Evolutionary conservation across 2,329 filamentous ascomycete species (phyloP).

Genomic region (Pseudogymnoascus sp.): DNA sequence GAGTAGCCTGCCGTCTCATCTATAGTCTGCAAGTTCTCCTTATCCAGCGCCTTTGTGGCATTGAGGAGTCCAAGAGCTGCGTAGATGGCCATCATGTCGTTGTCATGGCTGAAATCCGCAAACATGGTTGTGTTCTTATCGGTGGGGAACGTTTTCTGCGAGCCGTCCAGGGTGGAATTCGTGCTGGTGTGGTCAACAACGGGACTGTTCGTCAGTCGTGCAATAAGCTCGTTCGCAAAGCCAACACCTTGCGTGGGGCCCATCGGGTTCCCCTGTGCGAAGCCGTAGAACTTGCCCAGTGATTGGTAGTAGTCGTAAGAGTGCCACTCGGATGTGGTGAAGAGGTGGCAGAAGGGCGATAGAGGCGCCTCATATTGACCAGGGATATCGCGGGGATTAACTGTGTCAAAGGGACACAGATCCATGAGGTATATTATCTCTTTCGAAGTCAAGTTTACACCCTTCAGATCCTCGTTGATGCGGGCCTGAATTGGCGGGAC

Average conservation of each 20-base stretch:
- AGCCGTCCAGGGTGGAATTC: constrained; percentile 66
- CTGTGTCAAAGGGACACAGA: constrained; percentile 75
- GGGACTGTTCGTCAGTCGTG: constrained; percentile 60
- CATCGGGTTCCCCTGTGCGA: constrained; percentile 65
- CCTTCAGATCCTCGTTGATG: constrained; percentile 59
- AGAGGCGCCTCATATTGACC: constrained; percentile 47
- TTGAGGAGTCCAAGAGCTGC: constrained; percentile 74
- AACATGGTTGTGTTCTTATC: constrained; percentile 52
- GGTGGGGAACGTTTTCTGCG: constrained; percentile 64
- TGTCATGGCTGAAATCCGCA: constrained; percentile 89
- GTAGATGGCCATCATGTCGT: constrained; percentile 70
- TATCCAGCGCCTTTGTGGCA: constrained; percentile 45
- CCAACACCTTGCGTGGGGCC: constrained; percentile 81
- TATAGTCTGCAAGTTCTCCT: constrained; percentile 40
- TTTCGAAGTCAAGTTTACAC: constrained; percentile 51
- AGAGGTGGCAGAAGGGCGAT: constrained; percentile 69
- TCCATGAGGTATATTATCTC: constrained; percentile 76
- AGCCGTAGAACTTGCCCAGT: constrained; percentile 78
- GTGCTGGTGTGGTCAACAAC: constrained; percentile 66
- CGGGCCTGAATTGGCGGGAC: constrained; percentile 57
- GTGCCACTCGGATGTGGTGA: constrained; percentile 64
- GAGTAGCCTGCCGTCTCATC: constrained; percentile 58
- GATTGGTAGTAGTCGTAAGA: constrained; percentile 74
- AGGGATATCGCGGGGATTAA: constrained; percentile 53
- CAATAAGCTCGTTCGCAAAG: constrained; percentile 79